Evolutionary conservation across 2,329 filamentous ascomycete species (phyloP), one percentile per base, ranked within the genome.

Genomic region (Pestalotiopsis sp.): DNA sequence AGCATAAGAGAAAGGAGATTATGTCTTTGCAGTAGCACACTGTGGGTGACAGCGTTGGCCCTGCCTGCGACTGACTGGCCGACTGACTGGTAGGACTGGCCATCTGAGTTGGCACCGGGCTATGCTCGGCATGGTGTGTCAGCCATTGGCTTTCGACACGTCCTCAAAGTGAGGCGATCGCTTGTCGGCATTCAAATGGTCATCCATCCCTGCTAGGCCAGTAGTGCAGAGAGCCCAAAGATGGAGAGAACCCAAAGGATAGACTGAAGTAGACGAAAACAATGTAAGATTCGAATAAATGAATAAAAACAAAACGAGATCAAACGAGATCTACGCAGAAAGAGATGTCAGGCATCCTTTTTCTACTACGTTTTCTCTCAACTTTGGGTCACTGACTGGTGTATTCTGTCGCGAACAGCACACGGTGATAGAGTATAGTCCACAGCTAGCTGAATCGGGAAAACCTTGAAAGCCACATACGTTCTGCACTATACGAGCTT

Each of bases 81-180:
- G 31, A 31, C 31, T 36, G 31, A 36, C 31, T 36, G 31, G 7
- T 36, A 36, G 31, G 68, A 72, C 69, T 23, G 25, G 36, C n/a
- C 14, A 20, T 72, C 69, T 67, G 69, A 45, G 68, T 61, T 67
- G 61, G 68, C 69, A 70, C 65, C 61, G 69, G 52, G 52, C 45
- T 52, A 52, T 52, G 45, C 45, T 52, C 45, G 45, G 45, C 39
- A 31, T 61, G 31, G 65, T 67, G 65, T 59, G 65, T 31, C 69
- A 70, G 64, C 69, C 68, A 75, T 72, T 74, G 74, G 73, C 69
- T 71, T 68, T 75, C 69, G 70, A 75, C 76, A 74, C 70, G 74
- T 73, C 76, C 75, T 69, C 66, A 70, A 71, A 77, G 76, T 78
- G 76, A 77, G 75, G 76, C 76, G 76, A 69, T 66, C 69, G 71